Percentiles rank a stretch among this genome's conserved stretches.
These are phyloP conservation scores for Tilletia setariae DNA, from an alignment of 1,284 basidiomycete genomes.

Conservation along the genomic window DNA sequence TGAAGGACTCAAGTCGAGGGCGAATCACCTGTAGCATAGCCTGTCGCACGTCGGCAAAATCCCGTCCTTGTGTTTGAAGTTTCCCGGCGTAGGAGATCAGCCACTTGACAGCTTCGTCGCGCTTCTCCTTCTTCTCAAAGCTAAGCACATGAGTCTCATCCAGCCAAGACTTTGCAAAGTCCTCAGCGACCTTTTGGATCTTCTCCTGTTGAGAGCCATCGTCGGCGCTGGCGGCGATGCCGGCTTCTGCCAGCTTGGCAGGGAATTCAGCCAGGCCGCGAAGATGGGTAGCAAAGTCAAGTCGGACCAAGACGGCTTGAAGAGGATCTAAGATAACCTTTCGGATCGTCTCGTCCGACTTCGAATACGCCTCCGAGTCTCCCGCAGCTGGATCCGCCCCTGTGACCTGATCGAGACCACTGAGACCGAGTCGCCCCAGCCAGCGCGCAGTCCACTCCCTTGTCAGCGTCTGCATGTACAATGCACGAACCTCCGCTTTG, in stretches of 20 bases:
- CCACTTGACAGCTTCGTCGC: conserved; percentile 31
- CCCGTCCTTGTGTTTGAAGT: conserved; percentile 26
- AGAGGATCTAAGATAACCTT: conserved; percentile 24
- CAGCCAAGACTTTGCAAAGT: conserved; percentile 34
- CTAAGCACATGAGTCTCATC: conserved; percentile 24
- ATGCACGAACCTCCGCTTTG: conserved; percentile 29
- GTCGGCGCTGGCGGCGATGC: background rate
- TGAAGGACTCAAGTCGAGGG: background rate
- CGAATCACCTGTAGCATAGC: background rate
- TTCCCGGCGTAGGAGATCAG: conserved; percentile 32
- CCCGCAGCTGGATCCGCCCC: background rate
- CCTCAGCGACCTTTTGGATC: conserved; percentile 21
- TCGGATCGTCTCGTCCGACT: conserved; percentile 13
- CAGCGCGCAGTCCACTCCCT: conserved; percentile 42
- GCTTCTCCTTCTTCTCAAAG: conserved; percentile 28
- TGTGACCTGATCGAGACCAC: background rate
- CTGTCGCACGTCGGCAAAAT: background rate
- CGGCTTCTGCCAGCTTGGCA: conserved; percentile 1
- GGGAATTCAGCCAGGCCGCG: conserved; percentile 34
- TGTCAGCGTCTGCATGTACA: conserved; percentile 33
- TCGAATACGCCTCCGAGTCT: conserved; percentile 19
- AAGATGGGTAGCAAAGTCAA: conserved; percentile 35
- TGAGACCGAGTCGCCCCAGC: conserved; percentile 34
- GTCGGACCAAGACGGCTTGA: conserved; percentile 21
- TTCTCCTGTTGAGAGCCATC: conserved; percentile 22